Evolutionary conservation across 495 filamentous ascomycete species (phyloP).

Genomic region (Cercophora scortea): DNA sequence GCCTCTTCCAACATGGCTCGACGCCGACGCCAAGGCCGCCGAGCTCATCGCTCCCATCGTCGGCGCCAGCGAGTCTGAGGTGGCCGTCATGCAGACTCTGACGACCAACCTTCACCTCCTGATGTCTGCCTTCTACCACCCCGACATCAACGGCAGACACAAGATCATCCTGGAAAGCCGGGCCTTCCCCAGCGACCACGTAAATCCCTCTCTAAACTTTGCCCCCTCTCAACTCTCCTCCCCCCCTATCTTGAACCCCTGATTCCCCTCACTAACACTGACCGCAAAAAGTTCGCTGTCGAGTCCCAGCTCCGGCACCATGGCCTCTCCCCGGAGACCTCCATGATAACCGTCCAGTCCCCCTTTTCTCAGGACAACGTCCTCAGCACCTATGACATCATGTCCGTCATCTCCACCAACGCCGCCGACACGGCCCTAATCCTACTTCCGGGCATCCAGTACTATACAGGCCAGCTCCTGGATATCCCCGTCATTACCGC

Average conservation of each 20-base stretch:
- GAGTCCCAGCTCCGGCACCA: conserved; percentile 83
- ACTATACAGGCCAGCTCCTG: conserved; percentile 87
- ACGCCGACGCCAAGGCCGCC: conserved; percentile 66
- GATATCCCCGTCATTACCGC: conserved; percentile 80
- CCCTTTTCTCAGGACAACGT: conserved; percentile 38
- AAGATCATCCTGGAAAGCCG: conserved; percentile 93
- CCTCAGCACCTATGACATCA: conserved; percentile 64
- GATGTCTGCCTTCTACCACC: conserved; percentile 87
- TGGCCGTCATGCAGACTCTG: conserved; percentile 88
- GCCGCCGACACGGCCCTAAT: conserved; percentile 69
- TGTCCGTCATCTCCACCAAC: conserved; percentile 67
- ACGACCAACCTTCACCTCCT: conserved; percentile 88
- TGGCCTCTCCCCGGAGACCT: conserved; percentile 53
- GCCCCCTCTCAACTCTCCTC: not conserved
- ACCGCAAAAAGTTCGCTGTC: conserved; percentile 61
- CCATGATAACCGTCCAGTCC: conserved; percentile 73
- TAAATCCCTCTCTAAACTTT: conserved; percentile 23
- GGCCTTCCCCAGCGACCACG: conserved; percentile 90
- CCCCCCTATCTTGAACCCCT: not conserved
- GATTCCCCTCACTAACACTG: not conserved
- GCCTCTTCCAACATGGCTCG: conserved; percentile 68
- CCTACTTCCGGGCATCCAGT: conserved; percentile 86
- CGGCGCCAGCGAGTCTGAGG: conserved; percentile 71
- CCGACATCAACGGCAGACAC: conserved; percentile 59
- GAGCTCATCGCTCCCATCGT: conserved; percentile 75